Evolutionary conservation across 1,284 basidiomycete species (phyloP), one percentile per base, ranked within the genome.

Genomic region (Agaricales sp.): DNA sequence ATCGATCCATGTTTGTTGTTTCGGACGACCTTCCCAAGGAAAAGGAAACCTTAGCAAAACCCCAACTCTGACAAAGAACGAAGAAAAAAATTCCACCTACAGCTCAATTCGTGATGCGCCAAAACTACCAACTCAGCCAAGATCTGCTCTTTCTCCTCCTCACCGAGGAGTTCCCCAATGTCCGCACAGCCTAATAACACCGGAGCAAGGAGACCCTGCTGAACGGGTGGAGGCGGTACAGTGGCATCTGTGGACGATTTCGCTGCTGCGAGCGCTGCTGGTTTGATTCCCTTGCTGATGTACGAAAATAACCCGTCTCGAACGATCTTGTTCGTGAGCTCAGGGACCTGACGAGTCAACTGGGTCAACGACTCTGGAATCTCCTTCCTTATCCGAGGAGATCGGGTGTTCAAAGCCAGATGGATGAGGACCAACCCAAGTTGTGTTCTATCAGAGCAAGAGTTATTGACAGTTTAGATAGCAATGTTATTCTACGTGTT

Each of bases 1-100:
- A 48, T 92, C 88, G 53, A 95, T 86, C 92, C 92, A 97, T 1
- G 81, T 74, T 51, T 80, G 78, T 19, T 78, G 73, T 4, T 78
- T 73, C 11, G 70, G 67, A 16, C 68, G 72, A 52, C 71, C 80
- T 82, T 50, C 11, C 50, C 41, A 18, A 46, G n/a, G n/a, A n/a
- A n/a, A n/a, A n/a, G n/a, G n/a, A 23, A 12, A 30, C 37, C 43
- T 19, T 35, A 50, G 44, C 25, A 51, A 22, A 13, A 53, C 39
- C 11, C 21, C 41, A 26, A 24, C 18, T 14, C 11, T 16, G 14
- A 14, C 20, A 24, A 25, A 12, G 12, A 19, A 19, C 49, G 12
- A 25, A 23, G 43, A 14, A 19, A 24, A 14, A 46, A 23, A 54
- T 57, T 60, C 38, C 37, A 66, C 74, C 48, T 58, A 82, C 87